Conservation (phyloP, 2,329 filamentous ascomycete genomes). For the Pseudogymnoascus sp. region DNA sequence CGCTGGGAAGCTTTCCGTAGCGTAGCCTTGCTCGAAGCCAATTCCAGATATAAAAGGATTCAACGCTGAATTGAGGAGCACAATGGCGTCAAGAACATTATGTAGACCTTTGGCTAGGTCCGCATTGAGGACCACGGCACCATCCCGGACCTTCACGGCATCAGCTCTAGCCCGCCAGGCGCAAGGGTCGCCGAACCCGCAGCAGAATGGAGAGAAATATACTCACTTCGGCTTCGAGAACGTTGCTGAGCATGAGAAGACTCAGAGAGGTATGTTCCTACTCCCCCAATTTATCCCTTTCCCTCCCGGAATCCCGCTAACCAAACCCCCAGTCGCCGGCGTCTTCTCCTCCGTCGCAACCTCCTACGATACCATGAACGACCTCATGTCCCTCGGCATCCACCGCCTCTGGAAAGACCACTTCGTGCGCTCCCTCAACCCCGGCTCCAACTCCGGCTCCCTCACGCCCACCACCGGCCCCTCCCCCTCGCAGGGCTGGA, state of each 20-base stretch:
- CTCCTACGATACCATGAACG: slow-evolving; percentile 95
- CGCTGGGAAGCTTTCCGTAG: slow-evolving; percentile 5
- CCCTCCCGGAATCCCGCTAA: background rate
- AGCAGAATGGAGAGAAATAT: slow-evolving; percentile 24
- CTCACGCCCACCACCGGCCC: slow-evolving; percentile 35
- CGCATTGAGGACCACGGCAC: slow-evolving; percentile 7
- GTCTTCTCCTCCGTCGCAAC: slow-evolving; percentile 79
- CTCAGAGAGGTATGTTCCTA: slow-evolving; percentile 25
- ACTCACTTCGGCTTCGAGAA: slow-evolving; percentile 31
- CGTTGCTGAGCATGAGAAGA: slow-evolving; percentile 29
- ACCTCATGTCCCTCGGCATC: slow-evolving; percentile 96
- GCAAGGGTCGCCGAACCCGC: slow-evolving; percentile 15
- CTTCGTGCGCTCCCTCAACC: slow-evolving; percentile 86
- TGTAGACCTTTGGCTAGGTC: slow-evolving; percentile 19
- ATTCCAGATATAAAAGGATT: slow-evolving; percentile 1
- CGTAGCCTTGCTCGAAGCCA: slow-evolving; percentile 7
- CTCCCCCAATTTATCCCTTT: background rate
- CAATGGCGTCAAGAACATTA: slow-evolving; percentile 22
- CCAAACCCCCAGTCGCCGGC: slow-evolving; percentile 51
- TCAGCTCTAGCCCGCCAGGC: slow-evolving; percentile 14
- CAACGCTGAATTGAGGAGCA: slow-evolving; percentile 6
- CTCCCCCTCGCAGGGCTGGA: slow-evolving; percentile 50
- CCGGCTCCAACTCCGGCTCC: slow-evolving; percentile 30
- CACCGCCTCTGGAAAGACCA: slow-evolving; percentile 97
- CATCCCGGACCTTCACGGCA: slow-evolving; percentile 15